Conservation (phyloP, 768 basidiomycete genomes). For the Trametes meyenii region DNA sequence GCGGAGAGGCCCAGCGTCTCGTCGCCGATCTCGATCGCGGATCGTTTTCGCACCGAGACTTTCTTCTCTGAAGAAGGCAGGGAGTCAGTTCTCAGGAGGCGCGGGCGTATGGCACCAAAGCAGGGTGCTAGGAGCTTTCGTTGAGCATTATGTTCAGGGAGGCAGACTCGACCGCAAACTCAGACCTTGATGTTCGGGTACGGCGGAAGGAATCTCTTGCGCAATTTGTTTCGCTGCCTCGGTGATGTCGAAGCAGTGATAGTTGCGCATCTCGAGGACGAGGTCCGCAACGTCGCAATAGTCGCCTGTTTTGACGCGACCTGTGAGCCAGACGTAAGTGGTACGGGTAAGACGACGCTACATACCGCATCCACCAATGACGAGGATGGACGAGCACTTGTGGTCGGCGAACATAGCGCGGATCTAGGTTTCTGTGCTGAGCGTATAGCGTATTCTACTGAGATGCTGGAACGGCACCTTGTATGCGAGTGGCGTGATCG, state of each 20-base stretch:
- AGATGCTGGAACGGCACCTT: slow-evolving; percentile 3
- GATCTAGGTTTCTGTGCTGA: background rate
- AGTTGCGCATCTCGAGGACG: slow-evolving; percentile 27
- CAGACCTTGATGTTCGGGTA: slow-evolving; percentile 19
- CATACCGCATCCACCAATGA: slow-evolving; percentile 29
- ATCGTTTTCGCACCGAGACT: slow-evolving; percentile 9
- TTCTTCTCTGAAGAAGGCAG: slow-evolving; percentile 11
- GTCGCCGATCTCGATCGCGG: slow-evolving; percentile 7
- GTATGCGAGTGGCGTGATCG: slow-evolving; percentile 22
- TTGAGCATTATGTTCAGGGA: no score
- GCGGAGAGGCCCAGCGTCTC: slow-evolving; percentile 23
- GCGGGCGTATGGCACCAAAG: slow-evolving; percentile 7
- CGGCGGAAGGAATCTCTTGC: slow-evolving; percentile 21
- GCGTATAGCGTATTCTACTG: background rate
- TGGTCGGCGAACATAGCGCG: slow-evolving; percentile 19
- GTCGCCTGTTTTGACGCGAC: slow-evolving; percentile 8
- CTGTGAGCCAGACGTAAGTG: background rate
- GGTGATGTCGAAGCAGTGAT: slow-evolving; percentile 23
- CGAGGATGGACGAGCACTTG: slow-evolving; percentile 21
- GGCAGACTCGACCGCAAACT: no score
- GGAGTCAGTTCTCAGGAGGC: background rate
- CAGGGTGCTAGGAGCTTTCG: background rate
- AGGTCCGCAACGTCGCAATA: slow-evolving; percentile 27
- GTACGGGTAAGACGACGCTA: no score
- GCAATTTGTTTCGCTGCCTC: slow-evolving; percentile 18